phyloP scores from a whole-genome alignment of 306 rosid species.

The Acacia confusa region DNA sequence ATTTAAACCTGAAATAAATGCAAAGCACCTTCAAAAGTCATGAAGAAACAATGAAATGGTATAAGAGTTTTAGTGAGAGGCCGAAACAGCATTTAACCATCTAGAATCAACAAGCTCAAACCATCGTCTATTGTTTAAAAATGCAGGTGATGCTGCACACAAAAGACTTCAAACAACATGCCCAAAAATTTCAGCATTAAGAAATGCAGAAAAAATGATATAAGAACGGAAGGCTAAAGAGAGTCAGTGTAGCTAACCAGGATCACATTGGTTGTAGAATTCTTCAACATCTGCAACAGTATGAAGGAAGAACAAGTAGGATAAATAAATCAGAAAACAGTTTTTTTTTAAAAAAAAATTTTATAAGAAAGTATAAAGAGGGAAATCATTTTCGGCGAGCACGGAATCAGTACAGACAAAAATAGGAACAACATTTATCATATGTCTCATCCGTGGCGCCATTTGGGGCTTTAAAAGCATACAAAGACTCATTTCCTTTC shows the following conservation, averaged over 20 bases:
- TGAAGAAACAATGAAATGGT: background rate
- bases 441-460: background rate
- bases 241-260: slow-evolving; percentile 52
- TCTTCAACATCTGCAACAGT: slow-evolving; percentile 81
- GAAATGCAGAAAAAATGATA: background rate
- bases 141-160: slow-evolving; percentile 1
- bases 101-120: slow-evolving; percentile 19
- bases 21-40: background rate
- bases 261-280: slow-evolving; percentile 83
- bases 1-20: background rate
- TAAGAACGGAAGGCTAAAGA: background rate
- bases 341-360: background rate
- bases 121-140: slow-evolving; percentile 1
- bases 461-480: background rate
- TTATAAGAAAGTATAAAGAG: background rate
- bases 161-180: background rate
- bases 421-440: background rate
- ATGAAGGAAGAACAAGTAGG: slow-evolving; percentile 28
- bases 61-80: slow-evolving; percentile 11
- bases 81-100: background rate
- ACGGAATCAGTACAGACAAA: background rate
- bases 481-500: background rate
- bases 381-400: background rate
- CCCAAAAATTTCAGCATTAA: background rate
- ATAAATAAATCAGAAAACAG: slow-evolving; percentile 31